Percentiles rank a stretch among this genome's conserved stretches.
These are phyloP conservation scores for Erythrophleum ivorense DNA, from an alignment of 331 rosid species.

Conservation along the genomic window DNA sequence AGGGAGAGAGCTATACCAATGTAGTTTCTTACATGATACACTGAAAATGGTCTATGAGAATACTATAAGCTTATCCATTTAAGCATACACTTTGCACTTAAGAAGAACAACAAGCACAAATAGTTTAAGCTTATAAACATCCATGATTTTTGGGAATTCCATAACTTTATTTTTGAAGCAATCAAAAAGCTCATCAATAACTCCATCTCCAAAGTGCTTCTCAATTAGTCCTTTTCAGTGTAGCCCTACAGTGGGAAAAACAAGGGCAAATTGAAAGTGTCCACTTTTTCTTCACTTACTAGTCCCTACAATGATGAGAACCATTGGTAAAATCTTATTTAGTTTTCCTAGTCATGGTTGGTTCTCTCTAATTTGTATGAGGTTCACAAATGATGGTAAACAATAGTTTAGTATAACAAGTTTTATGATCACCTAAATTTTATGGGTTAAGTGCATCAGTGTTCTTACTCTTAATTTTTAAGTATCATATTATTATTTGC, in stretches of 20 bases:
- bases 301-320: slow-evolving; percentile 32
- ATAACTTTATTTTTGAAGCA: slow-evolving; percentile 31
- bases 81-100: slow-evolving; percentile 29
- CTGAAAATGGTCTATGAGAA: background rate
- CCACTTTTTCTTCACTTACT: slow-evolving; percentile 43
- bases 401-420: background rate
- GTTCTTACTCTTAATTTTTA: too few relatives aligned
- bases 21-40: too few relatives aligned
- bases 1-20: too few relatives aligned
- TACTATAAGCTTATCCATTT: background rate
- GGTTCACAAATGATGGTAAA: too few relatives aligned
- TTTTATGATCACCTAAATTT: too few relatives aligned
- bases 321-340: background rate
- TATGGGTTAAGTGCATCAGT: too few relatives aligned
- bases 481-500: too few relatives aligned
- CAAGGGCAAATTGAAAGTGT: slow-evolving; percentile 39
- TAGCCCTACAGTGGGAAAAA: slow-evolving; percentile 31
- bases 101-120: slow-evolving; percentile 31
- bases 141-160: slow-evolving; percentile 35
- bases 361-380: background rate
- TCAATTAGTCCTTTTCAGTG: slow-evolving; percentile 34
- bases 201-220: slow-evolving; percentile 37
- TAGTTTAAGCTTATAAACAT: background rate
- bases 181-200: slow-evolving; percentile 41
- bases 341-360: background rate